phyloP scores from a whole-genome alignment of 805 yeast species.

The Ogataea pignaliae region DNA sequence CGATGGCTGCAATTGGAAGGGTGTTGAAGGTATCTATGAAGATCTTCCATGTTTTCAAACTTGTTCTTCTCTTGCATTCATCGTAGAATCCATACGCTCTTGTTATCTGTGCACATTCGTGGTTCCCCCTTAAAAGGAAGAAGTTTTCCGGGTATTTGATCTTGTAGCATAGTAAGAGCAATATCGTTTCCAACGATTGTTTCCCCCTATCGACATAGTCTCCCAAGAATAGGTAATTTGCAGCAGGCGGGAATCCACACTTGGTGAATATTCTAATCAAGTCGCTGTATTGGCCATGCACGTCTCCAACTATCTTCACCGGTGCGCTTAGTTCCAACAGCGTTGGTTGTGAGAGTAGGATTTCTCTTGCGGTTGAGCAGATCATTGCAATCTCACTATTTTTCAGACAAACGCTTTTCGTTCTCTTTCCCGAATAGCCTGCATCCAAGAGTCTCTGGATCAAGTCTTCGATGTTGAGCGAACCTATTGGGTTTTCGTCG shows the following conservation, averaged over 20 bases:
- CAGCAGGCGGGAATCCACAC: constrained; percentile 95
- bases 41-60: constrained; percentile 87
- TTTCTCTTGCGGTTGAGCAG: constrained; percentile 84
- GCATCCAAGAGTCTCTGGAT: constrained; percentile 92
- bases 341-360: constrained; percentile 86
- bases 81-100: constrained; percentile 97
- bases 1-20: constrained; percentile 91
- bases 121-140: constrained; percentile 89
- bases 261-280: constrained; percentile 85
- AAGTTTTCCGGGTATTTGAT: constrained; percentile 96
- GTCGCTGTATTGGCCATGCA: constrained; percentile 95
- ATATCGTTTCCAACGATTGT: constrained; percentile 89
- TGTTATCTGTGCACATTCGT: constrained; percentile 95
- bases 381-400: constrained; percentile 84
- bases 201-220: constrained; percentile 98
- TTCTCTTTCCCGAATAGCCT: constrained; percentile 92
- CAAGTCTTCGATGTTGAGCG: constrained; percentile 62
- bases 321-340: constrained; percentile 82
- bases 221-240: constrained; percentile 89
- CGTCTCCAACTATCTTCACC: constrained; percentile 87
- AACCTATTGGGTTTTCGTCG: constrained; percentile 6
- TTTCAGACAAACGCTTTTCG: constrained; percentile 83
- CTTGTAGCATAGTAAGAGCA: constrained; percentile 83
- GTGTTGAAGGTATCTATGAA: constrained; percentile 95
- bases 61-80: constrained; percentile 93